Conservation (phyloP, 352 stramenopile genomes). For the Globisporangium cystogenes region DNA sequence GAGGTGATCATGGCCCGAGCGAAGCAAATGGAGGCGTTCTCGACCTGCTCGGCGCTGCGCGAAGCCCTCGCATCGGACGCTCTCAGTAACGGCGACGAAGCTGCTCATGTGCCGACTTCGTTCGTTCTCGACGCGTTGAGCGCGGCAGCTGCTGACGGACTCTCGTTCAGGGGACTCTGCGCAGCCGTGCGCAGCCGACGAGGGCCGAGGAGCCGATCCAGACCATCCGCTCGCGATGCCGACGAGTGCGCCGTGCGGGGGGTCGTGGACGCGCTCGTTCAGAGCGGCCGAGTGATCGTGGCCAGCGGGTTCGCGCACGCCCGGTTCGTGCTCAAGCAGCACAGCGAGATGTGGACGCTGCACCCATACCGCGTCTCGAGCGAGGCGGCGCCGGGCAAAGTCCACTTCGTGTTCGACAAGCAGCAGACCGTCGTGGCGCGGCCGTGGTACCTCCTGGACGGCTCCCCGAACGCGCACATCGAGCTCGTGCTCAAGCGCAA, state of each 20-base stretch:
- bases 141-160: background rate
- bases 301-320: conserved; percentile 55
- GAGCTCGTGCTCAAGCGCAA: conserved; percentile 65
- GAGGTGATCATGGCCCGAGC: conserved; percentile 4
- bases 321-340: conserved; percentile 43
- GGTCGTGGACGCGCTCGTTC: conserved; percentile 31
- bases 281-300: conserved; percentile 35
- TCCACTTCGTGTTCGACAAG: conserved; percentile 73
- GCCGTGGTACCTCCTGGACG: conserved; percentile 76
- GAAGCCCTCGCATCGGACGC: background rate
- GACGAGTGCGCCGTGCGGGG: conserved; percentile 14
- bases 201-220: background rate
- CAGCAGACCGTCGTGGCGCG: conserved; percentile 41
- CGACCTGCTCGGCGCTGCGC: conserved; percentile 7
- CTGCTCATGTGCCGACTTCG: background rate
- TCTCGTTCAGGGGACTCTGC: conserved; percentile 12
- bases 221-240: background rate
- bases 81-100: background rate
- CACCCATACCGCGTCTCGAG: conserved; percentile 47
- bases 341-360: conserved; percentile 52
- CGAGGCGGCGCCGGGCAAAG: conserved; percentile 41
- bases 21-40: conserved; percentile 39
- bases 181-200: background rate
- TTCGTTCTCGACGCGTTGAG: background rate
- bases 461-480: conserved; percentile 46